Evolutionary conservation across 2,329 filamentous ascomycete species (phyloP).

Genomic region (Colletotrichum sp.): DNA sequence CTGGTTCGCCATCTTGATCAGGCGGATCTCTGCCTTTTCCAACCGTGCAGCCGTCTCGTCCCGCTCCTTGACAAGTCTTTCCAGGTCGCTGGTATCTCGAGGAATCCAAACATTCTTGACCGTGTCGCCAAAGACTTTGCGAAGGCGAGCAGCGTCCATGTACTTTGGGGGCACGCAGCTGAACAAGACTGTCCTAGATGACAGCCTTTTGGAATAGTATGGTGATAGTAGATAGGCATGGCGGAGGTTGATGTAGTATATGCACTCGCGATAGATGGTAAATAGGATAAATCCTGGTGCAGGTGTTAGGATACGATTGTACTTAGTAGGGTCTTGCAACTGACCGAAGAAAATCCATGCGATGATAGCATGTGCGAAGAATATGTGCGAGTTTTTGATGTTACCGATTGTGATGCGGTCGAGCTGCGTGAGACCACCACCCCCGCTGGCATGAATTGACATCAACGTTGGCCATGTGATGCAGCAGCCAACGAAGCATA

Average conservation of each 20-base stretch:
- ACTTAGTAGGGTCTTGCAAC: neutral
- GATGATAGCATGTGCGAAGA: conserved; percentile 82
- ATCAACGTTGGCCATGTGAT: conserved; percentile 88
- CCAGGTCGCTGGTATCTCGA: conserved; percentile 74
- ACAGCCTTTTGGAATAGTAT: conserved; percentile 82
- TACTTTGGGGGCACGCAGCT: conserved; percentile 82
- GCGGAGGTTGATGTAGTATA: conserved; percentile 92
- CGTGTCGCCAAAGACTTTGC: conserved; percentile 77
- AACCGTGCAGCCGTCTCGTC: conserved; percentile 78
- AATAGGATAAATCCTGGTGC: conserved; percentile 77
- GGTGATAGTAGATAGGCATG: conserved; percentile 93
- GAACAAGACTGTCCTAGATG: conserved; percentile 92
- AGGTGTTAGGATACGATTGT: neutral
- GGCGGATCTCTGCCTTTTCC: conserved; percentile 80
- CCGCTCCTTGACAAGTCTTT: conserved; percentile 78
- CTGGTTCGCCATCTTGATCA: conserved; percentile 75
- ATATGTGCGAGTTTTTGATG: conserved; percentile 63
- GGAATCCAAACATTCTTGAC: conserved; percentile 87
- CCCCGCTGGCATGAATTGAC: conserved; percentile 85
- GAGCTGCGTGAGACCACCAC: conserved; percentile 68
- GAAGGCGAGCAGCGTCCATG: conserved; percentile 74
- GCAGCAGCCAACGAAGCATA: conserved; percentile 79
- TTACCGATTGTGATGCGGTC: conserved; percentile 59
- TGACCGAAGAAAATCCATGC: conserved; percentile 79
- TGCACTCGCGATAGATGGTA: conserved; percentile 85